A percentile compares a stretch with the other conserved stretches of the same genome.
Evolutionary conservation across 176 grass and related monocot genomes (phyloP).

Genomic region (Oryza brachyantha): DNA sequence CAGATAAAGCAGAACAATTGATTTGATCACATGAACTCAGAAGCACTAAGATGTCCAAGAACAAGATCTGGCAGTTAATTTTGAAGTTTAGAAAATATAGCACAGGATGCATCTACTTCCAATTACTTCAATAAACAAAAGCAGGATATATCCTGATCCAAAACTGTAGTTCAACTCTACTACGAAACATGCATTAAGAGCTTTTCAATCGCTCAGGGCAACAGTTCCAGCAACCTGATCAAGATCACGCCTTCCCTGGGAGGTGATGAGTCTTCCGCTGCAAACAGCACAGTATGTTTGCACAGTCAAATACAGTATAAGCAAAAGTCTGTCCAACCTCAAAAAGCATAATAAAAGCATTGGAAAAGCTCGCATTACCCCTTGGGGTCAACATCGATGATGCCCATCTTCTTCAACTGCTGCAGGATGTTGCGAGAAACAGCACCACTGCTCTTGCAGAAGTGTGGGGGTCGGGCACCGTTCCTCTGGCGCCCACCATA

Average conservation of each 20-base stretch:
- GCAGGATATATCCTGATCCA: neutral
- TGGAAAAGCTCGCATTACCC: slow-evolving; percentile 42
- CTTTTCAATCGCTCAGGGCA: slow-evolving; percentile 28
- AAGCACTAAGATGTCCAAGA: neutral
- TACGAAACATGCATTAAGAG: neutral
- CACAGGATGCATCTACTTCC: neutral
- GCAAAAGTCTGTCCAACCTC: neutral
- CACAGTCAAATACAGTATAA: neutral
- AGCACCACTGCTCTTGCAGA: slow-evolving; percentile 79
- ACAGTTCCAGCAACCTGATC: slow-evolving; percentile 69
- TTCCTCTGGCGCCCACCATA: slow-evolving; percentile 73
- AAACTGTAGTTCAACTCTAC: slow-evolving; percentile 25
- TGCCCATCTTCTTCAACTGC: slow-evolving; percentile 65
- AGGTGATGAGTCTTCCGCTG: slow-evolving; percentile 71
- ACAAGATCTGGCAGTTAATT: neutral
- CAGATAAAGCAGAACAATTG: neutral
- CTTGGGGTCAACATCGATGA: slow-evolving; percentile 61
- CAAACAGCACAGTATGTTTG: slow-evolving; percentile 20
- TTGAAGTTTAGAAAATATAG: slow-evolving; percentile 19
- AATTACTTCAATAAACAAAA: slow-evolving; percentile 21
- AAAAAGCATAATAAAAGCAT: neutral
- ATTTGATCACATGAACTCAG: neutral
- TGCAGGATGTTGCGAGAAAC: slow-evolving; percentile 71
- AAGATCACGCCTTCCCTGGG: slow-evolving; percentile 73
- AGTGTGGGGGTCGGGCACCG: slow-evolving; percentile 49